Evolutionary conservation across 352 stramenopile species (phyloP).

Genomic region (Pseudoperonospora humuli): DNA sequence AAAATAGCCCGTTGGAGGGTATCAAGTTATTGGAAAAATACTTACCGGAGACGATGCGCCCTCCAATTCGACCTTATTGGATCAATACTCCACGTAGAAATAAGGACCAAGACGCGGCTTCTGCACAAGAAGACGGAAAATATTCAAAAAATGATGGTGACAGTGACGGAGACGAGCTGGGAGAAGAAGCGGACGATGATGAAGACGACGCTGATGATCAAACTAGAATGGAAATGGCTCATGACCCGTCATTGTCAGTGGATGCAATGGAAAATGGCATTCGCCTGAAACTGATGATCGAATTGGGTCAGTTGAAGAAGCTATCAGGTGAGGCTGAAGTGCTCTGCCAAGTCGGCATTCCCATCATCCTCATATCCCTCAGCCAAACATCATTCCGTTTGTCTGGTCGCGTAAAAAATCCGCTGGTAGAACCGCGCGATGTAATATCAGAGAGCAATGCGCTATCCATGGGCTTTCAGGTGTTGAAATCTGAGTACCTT

Average conservation of each 20-base stretch:
- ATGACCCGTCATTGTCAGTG: slow-evolving; percentile 68
- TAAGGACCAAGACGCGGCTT: slow-evolving; percentile 15
- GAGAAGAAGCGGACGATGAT: slow-evolving; percentile 56
- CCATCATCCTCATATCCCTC: slow-evolving; percentile 74
- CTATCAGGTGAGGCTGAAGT: slow-evolving; percentile 56
- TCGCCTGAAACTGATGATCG: slow-evolving; percentile 67
- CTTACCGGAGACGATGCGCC: slow-evolving; percentile 54
- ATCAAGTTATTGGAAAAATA: slow-evolving; percentile 50
- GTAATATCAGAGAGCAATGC: slow-evolving; percentile 50
- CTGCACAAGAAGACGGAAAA: slow-evolving; percentile 8
- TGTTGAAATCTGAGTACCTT: slow-evolving; percentile 76
- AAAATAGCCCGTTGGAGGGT: slow-evolving; percentile 39
- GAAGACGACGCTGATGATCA: slow-evolving; percentile 40
- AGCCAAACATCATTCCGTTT: slow-evolving; percentile 72
- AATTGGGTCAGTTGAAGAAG: slow-evolving; percentile 75
- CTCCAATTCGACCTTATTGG: slow-evolving; percentile 80
- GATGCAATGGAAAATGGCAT: slow-evolving; percentile 84
- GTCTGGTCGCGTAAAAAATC: slow-evolving; percentile 58
- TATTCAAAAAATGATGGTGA: slow-evolving; percentile 9
- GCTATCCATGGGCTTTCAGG: slow-evolving; percentile 66
- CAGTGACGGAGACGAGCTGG: slow-evolving; percentile 30
- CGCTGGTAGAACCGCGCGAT: slow-evolving; percentile 37
- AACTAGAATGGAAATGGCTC: slow-evolving; percentile 47
- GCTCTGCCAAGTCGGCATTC: slow-evolving; percentile 75
- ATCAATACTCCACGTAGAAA: slow-evolving; percentile 37